These are phyloP conservation scores for Venturiaceae sp. DNA, from an alignment of 2,329 filamentous ascomycete genomes.

Conservation along the genomic window DNA sequence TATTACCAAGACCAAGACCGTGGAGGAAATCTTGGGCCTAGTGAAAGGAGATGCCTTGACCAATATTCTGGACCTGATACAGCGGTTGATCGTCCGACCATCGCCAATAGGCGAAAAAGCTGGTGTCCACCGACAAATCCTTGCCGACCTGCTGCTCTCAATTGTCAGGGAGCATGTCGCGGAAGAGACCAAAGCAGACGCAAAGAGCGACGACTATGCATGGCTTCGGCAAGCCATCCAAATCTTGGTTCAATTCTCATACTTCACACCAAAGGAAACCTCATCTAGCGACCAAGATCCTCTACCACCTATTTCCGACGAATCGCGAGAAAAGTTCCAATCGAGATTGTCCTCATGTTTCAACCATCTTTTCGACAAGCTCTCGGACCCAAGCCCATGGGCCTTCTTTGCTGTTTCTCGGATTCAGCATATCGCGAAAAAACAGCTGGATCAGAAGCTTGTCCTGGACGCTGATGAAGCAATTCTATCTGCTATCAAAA, in stretches of 20 bases:
- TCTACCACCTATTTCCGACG: slow-evolving; percentile 34
- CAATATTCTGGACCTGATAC: slow-evolving; percentile 44
- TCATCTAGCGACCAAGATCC: slow-evolving; percentile 13
- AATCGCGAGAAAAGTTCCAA: slow-evolving; percentile 41
- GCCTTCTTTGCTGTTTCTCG: not conserved
- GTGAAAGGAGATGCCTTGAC: slow-evolving; percentile 41
- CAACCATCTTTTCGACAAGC: slow-evolving; percentile 33
- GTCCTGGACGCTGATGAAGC: slow-evolving; percentile 35
- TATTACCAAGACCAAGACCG: slow-evolving; percentile 73
- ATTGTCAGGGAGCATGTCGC: slow-evolving; percentile 33
- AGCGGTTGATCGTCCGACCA: slow-evolving; percentile 35
- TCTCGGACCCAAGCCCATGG: slow-evolving; percentile 6
- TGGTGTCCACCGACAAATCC: slow-evolving; percentile 34
- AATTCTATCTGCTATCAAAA: slow-evolving; percentile 27
- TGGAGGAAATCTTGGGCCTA: slow-evolving; percentile 62
- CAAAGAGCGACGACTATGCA: slow-evolving; percentile 25
- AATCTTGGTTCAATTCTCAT: slow-evolving; percentile 38
- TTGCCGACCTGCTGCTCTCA: slow-evolving; percentile 44
- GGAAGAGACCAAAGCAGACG: slow-evolving; percentile 17
- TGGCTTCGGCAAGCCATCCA: slow-evolving; percentile 35
- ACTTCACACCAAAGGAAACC: slow-evolving; percentile 33
- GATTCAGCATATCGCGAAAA: slow-evolving; percentile 12
- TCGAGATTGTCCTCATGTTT: slow-evolving; percentile 46
- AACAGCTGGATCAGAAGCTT: slow-evolving; percentile 15
- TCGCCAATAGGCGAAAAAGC: slow-evolving; percentile 34